Evolutionary conservation across 108 stramenopile genomes (phyloP), one percentile per base, ranked within the genome.

Genomic region (Epipyxis sp.): DNA sequence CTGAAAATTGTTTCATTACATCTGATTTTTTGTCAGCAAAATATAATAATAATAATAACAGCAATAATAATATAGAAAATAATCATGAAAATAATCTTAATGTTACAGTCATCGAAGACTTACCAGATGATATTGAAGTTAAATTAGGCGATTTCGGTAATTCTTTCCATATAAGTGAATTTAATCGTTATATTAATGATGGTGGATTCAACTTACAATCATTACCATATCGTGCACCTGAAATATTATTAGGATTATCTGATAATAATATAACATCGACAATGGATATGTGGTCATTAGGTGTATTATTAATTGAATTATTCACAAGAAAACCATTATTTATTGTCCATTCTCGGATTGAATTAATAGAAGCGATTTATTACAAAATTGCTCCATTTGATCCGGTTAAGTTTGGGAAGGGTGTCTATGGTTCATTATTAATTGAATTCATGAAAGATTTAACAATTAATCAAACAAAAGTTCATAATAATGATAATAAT

Each of bases 251-350:
- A 29, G 71, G 71, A 27, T 13, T 74, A 6, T 42, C 32, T 3
- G 40, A 43, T 32, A 50, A 50, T 50, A 50, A n/a, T n/a, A n/a
- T n/a, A n/a, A 41, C 39, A 16, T 20, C 32, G 6, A 30, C 44
- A 27, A 74, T 74, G n/a, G 71, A 74, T 57, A 39, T 74, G 25
- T 74, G 71, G 71, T 74, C 71, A 16, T 10, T 74, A 6, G 71
- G 71, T 57, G 50, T 74, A 10, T 27, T 74, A 27, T 57, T 74
- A 32, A 3, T 74, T 74, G 71, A 74, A 42, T 32, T 74, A 30
- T 13, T 46, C 43, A 3, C 43, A 27, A 42, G 71, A 10, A 27
- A 25, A 39, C 37, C 71, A 13, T 32, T 74, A 34, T 74, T 74
- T 37, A 29, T 6, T 13, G 27, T 10, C 61, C 61, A 65, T 6